Evolutionary conservation across 441 rosid genomes (phyloP).

Genomic region (Pelargonium hybrid): DNA sequence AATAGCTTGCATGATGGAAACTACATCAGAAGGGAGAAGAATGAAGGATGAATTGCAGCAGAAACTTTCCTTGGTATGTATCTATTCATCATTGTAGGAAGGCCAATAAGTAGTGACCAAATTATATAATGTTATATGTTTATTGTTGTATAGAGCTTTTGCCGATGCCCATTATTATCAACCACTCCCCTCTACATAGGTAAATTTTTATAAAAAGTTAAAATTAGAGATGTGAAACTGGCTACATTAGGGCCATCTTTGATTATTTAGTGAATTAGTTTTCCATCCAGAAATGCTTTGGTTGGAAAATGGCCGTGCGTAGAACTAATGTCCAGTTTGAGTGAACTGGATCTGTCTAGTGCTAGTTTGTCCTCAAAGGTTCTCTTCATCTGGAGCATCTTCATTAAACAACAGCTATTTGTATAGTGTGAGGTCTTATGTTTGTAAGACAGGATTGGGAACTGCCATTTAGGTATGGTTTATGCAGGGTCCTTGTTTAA

Average conservation of each 20-base stretch:
- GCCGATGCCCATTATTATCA: background rate
- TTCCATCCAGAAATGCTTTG: too few relatives aligned
- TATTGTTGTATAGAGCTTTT: background rate
- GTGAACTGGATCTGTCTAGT: background rate
- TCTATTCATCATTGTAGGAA: background rate
- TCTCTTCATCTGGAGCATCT: too few relatives aligned
- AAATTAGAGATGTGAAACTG: background rate
- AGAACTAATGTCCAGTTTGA: background rate
- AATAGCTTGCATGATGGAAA: constrained; percentile 51
- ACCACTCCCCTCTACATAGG: background rate
- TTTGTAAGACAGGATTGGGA: background rate
- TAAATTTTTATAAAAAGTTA: background rate
- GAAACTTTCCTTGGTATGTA: constrained; percentile 47
- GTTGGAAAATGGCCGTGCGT: too few relatives aligned
- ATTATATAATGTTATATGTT: background rate
- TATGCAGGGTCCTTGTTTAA: background rate
- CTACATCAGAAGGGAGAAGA: constrained; percentile 56
- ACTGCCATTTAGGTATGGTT: background rate
- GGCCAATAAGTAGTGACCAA: background rate
- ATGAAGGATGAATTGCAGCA: constrained; percentile 50
- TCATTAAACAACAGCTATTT: too few relatives aligned
- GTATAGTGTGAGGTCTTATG: background rate
- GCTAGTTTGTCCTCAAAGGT: too few relatives aligned
- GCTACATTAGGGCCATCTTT: background rate
- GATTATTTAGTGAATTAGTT: background rate